Evolutionary conservation across 2,329 filamentous ascomycete genomes (phyloP).

Genomic region (Xylaria sp.): DNA sequence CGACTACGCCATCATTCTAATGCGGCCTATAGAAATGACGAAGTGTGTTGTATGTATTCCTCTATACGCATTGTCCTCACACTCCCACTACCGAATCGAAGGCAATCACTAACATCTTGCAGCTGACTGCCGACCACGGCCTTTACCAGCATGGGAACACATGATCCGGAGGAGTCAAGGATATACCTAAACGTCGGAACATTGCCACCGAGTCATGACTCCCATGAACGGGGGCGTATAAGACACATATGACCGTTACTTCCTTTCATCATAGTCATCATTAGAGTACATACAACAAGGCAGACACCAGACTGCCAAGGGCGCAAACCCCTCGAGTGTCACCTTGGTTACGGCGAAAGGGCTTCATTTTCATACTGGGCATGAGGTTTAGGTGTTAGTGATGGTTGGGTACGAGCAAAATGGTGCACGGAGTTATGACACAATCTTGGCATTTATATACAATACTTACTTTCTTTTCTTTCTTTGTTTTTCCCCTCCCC

Average conservation of each 20-base stretch:
- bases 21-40: constrained; percentile 44
- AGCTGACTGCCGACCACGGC: constrained; percentile 50
- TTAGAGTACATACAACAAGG: constrained; percentile 25
- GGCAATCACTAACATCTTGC: constrained; percentile 11
- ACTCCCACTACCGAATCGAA: background rate
- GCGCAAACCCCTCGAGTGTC: constrained; percentile 32
- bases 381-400: constrained; percentile 27
- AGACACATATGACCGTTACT: background rate
- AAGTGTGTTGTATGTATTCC: constrained; percentile 47
- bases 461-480: background rate
- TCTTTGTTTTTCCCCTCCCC: too few relatives aligned
- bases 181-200: constrained; percentile 38
- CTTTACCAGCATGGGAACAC: constrained; percentile 49
- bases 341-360: constrained; percentile 14
- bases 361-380: constrained; percentile 23
- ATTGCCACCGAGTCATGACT: constrained; percentile 9
- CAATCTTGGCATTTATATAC: constrained; percentile 24
- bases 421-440: constrained; percentile 16
- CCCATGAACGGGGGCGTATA: background rate
- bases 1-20: constrained; percentile 20
- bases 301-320: constrained; percentile 29
- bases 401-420: background rate
- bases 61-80: background rate
- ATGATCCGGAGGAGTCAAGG: constrained; percentile 49
- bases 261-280: constrained; percentile 13